Evolutionary conservation across 495 filamentous ascomycete genomes (phyloP), one percentile per base, ranked within the genome.

Genomic region (Copromyces sp.): DNA sequence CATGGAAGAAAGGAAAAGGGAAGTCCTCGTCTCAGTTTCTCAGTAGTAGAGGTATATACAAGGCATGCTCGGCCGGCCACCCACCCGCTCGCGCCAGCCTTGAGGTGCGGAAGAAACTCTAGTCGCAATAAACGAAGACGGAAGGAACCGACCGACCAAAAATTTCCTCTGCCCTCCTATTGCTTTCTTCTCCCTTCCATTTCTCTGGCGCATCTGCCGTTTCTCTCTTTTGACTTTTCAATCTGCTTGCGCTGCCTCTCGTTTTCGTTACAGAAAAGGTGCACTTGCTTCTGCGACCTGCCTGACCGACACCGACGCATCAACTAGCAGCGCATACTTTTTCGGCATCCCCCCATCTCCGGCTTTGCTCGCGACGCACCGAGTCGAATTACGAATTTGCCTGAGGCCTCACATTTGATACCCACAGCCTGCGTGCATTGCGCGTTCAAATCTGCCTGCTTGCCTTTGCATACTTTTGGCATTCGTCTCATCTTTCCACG

Each of bases 1-100:
- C n/a, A 53, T 53, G 45, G 42, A 41, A 41, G 40, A 41, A n/a
- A 44, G 45, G 35, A 5, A 37, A 37, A 37, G 1, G 9, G 45
- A 53, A 53, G 45, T 59, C 20, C 47, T 24, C 47, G 47, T 59
- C 47, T 59, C 47, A 59, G 20, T 5, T 37, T 37, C 35, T 37
- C 45, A 20, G 45, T 53, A 29, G 20, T 24, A 65, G 53, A 65
- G 70, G 75, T 77, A 72, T 77, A 75, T 77, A 77, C 74, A 75
- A 72, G 75, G 53, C 53, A 65, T 16, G 29, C 29, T 65, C 53
- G 53, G 73, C 71, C 75, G 68, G 38, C 74, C 69, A 70, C 59
- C 41, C 65, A 73, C 71, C 40, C 47, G 45, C 45, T 38, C 72
- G 39, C 44, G 53, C 45, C 45, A 53, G 45, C 45, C 45, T 12